These are phyloP conservation scores for Takakia lepidozioides DNA, from an alignment of 225 moss, liverwort and hornwort species.

Conservation along the genomic window DNA sequence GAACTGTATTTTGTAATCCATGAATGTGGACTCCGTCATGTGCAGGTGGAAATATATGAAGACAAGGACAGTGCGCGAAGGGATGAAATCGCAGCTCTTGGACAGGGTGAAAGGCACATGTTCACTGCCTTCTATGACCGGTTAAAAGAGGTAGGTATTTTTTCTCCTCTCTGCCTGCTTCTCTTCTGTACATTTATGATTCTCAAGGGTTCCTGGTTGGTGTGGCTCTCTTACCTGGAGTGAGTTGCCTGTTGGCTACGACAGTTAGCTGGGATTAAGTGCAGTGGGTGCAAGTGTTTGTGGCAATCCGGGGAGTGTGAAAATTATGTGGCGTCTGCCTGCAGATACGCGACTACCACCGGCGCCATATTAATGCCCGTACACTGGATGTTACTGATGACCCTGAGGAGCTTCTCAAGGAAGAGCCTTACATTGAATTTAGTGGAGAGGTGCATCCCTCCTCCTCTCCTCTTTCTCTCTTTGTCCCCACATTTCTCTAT, in stretches of 20 bases:
- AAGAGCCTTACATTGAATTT: slow-evolving; percentile 89
- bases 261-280: no score
- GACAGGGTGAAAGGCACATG: slow-evolving; percentile 66
- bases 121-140: slow-evolving; percentile 92
- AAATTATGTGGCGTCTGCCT: no score
- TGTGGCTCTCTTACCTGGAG: no score
- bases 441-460: slow-evolving; percentile 65
- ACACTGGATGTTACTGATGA: slow-evolving; percentile 64
- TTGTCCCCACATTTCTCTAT: no score
- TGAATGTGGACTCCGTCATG: no score
- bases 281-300: no score
- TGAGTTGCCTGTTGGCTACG: no score
- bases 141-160: slow-evolving; percentile 57
- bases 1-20: slow-evolving; percentile 6
- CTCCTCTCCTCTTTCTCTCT: slow-evolving; percentile 5
- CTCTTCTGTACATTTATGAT: not conserved
- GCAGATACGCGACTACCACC: slow-evolving; percentile 86
- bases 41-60: slow-evolving; percentile 66
- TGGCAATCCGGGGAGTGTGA: no score
- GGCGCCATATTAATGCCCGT: slow-evolving; percentile 70
- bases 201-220: not conserved
- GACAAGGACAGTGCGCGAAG: slow-evolving; percentile 76
- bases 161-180: not conserved
- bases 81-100: slow-evolving; percentile 70
- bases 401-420: slow-evolving; percentile 82